Evolutionary conservation across 225 moss, liverwort and hornwort genomes (phyloP).

Genomic region (Marchantia paleacea): DNA sequence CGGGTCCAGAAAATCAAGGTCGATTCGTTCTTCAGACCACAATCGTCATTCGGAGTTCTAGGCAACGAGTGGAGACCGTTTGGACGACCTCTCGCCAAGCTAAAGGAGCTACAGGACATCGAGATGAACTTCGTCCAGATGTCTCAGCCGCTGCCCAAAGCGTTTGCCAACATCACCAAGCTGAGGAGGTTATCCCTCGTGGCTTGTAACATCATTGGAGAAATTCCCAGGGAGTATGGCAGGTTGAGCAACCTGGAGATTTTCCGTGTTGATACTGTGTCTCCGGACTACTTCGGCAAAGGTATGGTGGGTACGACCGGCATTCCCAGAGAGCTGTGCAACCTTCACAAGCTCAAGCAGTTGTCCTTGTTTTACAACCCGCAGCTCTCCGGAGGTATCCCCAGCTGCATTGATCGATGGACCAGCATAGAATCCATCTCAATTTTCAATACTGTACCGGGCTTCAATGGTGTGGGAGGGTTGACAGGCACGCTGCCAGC

Average conservation of each 20-base stretch:
- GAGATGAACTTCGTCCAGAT: neutral
- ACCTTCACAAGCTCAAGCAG: neutral
- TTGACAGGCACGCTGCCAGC: neutral
- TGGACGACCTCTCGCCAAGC: too few species aligned
- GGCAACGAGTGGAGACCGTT: too few species aligned
- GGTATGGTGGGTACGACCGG: neutral
- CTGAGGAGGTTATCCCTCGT: neutral
- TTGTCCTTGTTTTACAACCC: neutral
- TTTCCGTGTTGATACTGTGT: neutral
- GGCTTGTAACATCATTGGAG: neutral
- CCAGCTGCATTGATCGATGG: neutral
- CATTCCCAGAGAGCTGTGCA: neutral
- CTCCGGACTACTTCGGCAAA: neutral
- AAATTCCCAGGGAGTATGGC: neutral
- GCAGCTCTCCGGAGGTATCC: neutral
- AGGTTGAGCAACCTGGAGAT: neutral
- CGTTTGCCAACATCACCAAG: neutral
- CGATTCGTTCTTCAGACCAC: too few species aligned
- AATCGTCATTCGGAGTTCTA: too few species aligned
- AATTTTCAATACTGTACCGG: neutral
- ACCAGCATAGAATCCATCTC: neutral
- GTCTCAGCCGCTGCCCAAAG: neutral
- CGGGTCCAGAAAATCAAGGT: too few species aligned
- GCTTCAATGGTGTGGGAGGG: neutral
- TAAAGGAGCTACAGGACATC: neutral